A percentile compares a stretch with the other conserved stretches of the same genome.
These are phyloP conservation scores for Diaporthe destruens DNA, from an alignment of 2,329 filamentous ascomycete species.

Conservation along the genomic window DNA sequence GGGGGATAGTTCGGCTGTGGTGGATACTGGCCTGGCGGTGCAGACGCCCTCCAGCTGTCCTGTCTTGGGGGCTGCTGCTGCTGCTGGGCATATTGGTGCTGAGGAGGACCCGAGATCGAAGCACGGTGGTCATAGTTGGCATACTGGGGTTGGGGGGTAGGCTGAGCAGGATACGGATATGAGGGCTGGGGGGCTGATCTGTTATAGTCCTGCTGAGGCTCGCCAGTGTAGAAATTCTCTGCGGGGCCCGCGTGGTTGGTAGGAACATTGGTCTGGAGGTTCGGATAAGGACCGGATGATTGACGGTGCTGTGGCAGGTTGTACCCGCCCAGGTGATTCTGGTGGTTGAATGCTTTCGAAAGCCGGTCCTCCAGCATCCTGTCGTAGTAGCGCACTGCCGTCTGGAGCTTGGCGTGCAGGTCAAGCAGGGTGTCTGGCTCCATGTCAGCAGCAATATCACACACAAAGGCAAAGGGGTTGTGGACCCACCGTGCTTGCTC, in stretches of 20 bases:
- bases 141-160: slow-evolving; percentile 59
- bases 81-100: slow-evolving; percentile 59
- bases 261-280: slow-evolving; percentile 69
- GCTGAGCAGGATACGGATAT: slow-evolving; percentile 63
- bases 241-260: slow-evolving; percentile 63
- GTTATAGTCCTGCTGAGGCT: slow-evolving; percentile 62
- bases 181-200: slow-evolving; percentile 64
- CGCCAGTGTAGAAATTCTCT: slow-evolving; percentile 87
- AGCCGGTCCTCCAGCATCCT: slow-evolving; percentile 96
- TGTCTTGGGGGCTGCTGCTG: slow-evolving; percentile 54
- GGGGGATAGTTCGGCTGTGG: slow-evolving; percentile 51
- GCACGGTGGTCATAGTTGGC: slow-evolving; percentile 57
- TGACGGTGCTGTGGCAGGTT: slow-evolving; percentile 65
- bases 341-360: slow-evolving; percentile 91
- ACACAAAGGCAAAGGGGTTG: neutral
- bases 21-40: slow-evolving; percentile 55
- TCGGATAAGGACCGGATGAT: slow-evolving; percentile 76
- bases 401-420: slow-evolving; percentile 93
- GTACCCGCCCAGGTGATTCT: slow-evolving; percentile 75
- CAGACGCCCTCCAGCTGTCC: slow-evolving; percentile 64
- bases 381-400: slow-evolving; percentile 97
- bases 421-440: slow-evolving; percentile 87
- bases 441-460: slow-evolving; percentile 48
- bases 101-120: slow-evolving; percentile 55
- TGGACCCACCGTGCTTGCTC: slow-evolving; percentile 91